Base-by-base conservation (phyloP, 495 filamentous ascomycete genomes). In the Penicillium ochrochloron region DNA sequence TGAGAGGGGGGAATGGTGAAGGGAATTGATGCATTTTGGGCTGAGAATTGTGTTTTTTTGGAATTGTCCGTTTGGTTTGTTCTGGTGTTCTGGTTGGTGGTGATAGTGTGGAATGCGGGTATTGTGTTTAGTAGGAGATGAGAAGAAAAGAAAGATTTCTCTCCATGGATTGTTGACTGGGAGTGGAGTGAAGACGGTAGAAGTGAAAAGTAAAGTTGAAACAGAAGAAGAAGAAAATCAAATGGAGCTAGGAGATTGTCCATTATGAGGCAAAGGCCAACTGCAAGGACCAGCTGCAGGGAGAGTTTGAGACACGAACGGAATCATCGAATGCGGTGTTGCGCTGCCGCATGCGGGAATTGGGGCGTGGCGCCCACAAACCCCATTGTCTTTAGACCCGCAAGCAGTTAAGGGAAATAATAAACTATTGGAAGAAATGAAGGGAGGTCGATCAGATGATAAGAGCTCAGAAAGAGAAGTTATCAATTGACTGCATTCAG, bases 211-310 rank as follows among this genome's bases (percentile, higher is more conserved):
- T 33, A 33, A 33, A n/a, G 39, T 42, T 42, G 15, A 17, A 15
- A 41, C 14, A 41, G 37, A 41, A 41, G 12, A 41, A 41, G 12
- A 25, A 51, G 23, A 33, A 33, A 33, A 33, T 33, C 1, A 33
- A 9, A 3, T 33, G 3, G 31, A 33, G 31, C 8, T 7, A 21
- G 15, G 46, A 51, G 21, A 51, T 11, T 21, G 9, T 48, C 25
- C 60, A 68, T 64, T 33, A 37, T 62, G 56, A 55, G 34, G 37
- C 51, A 34, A 54, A 53, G 23, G 11, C 50, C 14, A 53, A 69
- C 67, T 72, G 68, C 68, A 70, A 73, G 70, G 68, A 70, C 66
- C 66, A 35, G 29, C 61, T 66, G 68, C 66, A 71, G 66, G 68
- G 70, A 70, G 68, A 29, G 65, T 69, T 64, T 58, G 56, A 58